Evolutionary conservation across 2,329 filamentous ascomycete genomes (phyloP), one percentile per base, ranked within the genome.

Genomic region (Ilyonectria destructans): DNA sequence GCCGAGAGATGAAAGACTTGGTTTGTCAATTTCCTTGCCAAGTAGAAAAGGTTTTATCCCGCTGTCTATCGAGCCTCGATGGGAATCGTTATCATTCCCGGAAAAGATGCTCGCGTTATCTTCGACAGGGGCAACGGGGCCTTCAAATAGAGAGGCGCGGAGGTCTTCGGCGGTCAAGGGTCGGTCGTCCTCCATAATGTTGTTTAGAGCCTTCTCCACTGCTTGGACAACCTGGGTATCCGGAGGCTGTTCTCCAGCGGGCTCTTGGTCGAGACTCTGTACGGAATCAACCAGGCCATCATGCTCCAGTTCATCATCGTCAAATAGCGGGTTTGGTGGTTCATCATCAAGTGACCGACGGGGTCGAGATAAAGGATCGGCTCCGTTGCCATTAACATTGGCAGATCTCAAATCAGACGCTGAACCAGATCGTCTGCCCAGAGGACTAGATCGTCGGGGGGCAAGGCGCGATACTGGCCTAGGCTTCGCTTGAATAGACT

Each of bases 121-220:
- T 48, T 81, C 80, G 4, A n/a, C 31, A 15, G 65, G 65, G 5
- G 58, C 68, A 4, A 76, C 77, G 33, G 79, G 76, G 4, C 64
- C 70, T 1, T 77, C 78, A 78, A 95, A 94, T 0, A 95, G 80
- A 0, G 92, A 93, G 17, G 88, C 88, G 46, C 90, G 85, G 17
- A 92, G 80, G 71, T 91, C 90, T 72, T 91, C 90, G 1, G 89
- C 86, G 21, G 89, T 89, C 57, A 92, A 83, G 15, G 87, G 87
- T 37, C 86, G 90, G 55, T 92, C 89, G 71, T 95, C 91, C 72
- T 94, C 94, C 85, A 99, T 93, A 69, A 99, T 99, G 71, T 95
- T 93, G 71, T 93, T 97, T 56, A 99, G 85, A 17, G 95, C 96
- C 71, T 93, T 90, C 79, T 98, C 95, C 88, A 99, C 96, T 4